Percentiles rank a stretch among this genome's conserved stretches.
phyloP scores from a whole-genome alignment of 768 basidiomycete species.

The Termitomyces sp. region DNA sequence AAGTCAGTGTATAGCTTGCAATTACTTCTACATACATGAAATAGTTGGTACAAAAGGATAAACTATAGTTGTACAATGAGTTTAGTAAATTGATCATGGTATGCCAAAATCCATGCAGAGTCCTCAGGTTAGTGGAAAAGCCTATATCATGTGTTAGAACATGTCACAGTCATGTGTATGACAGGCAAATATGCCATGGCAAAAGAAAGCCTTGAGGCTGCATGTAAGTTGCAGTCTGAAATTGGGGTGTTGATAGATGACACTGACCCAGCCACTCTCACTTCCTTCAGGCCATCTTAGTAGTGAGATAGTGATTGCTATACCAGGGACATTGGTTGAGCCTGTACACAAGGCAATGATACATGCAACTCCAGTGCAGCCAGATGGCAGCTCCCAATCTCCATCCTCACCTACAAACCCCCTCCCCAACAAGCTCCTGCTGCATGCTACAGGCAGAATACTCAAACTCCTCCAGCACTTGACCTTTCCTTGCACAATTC shows the following conservation, averaged over 20 bases:
- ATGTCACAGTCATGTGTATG: no score
- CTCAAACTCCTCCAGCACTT: not conserved
- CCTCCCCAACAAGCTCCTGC: not conserved
- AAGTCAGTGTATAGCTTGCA: no score
- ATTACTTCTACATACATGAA: no score
- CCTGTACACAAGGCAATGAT: not conserved
- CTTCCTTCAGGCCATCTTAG: constrained; percentile 11
- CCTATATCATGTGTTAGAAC: no score
- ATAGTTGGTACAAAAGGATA: no score
- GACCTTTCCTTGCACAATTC: constrained; percentile 2
- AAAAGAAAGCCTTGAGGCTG: no score
- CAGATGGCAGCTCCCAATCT: not conserved
- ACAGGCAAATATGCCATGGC: no score
- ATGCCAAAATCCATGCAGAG: no score
- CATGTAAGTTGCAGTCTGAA: no score
- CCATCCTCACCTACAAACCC: not conserved
- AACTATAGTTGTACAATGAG: no score
- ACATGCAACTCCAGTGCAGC: not conserved
- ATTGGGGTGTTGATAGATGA: not conserved
- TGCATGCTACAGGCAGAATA: not conserved
- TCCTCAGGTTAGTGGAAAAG: no score
- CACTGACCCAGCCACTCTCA: constrained; percentile 35
- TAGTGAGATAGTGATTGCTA: not conserved
- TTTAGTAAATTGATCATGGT: no score
- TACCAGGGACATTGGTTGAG: not conserved